phyloP scores from a whole-genome alignment of 257 asterid species.

The Nyctanthes arbortristis region DNA sequence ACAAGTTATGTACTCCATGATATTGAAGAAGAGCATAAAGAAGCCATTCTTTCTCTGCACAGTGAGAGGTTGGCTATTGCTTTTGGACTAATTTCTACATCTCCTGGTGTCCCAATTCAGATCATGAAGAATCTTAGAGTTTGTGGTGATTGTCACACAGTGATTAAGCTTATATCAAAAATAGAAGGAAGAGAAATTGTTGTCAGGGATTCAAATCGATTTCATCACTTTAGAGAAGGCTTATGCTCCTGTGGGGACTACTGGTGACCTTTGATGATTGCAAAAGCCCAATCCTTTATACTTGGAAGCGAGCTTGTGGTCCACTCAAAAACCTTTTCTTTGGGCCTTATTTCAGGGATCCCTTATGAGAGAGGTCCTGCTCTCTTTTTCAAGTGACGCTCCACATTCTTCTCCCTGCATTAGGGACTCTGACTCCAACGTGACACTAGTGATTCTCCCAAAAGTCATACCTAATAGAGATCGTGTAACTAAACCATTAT shows the following conservation, averaged over 20 bases:
- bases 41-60: slow-evolving; percentile 77
- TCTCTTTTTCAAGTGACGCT: background rate
- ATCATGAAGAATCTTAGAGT: slow-evolving; percentile 91
- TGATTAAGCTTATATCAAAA: slow-evolving; percentile 77
- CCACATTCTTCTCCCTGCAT: background rate
- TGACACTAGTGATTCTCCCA: background rate
- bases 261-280: slow-evolving; percentile 51
- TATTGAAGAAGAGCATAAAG: slow-evolving; percentile 89
- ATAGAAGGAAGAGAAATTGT: slow-evolving; percentile 79
- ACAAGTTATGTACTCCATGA: slow-evolving; percentile 77
- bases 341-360: background rate
- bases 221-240: slow-evolving; percentile 84
- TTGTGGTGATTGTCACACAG: slow-evolving; percentile 90
- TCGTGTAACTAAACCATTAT: background rate
- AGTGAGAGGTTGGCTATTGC: slow-evolving; percentile 96
- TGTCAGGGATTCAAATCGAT: slow-evolving; percentile 91
- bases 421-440: background rate
- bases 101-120: slow-evolving; percentile 63
- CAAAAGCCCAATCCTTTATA: slow-evolving; percentile 1
- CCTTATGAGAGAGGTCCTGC: background rate
- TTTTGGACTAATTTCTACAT: slow-evolving; percentile 69
- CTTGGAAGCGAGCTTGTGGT: too few relatives aligned
- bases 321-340: background rate
- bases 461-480: background rate
- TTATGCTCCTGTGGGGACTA: slow-evolving; percentile 90